Evolutionary conservation across 176 grass and related monocot species (phyloP), one percentile per base, ranked within the genome.

Genomic region (Musa beccarii): DNA sequence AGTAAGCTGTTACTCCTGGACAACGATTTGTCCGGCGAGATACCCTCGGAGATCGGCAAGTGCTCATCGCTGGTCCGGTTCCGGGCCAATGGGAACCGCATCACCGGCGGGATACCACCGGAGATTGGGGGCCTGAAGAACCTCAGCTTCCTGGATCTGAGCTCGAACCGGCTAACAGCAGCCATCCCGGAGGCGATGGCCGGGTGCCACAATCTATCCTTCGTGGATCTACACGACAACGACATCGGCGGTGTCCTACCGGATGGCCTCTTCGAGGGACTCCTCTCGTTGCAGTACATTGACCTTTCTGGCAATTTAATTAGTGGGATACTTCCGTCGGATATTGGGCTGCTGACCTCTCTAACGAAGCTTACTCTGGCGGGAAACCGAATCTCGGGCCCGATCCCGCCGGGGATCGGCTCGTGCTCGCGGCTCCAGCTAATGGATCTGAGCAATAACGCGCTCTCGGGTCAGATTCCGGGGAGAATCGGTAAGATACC

Each of bases 221-320:
- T 96, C 75, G 75, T 96, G 66, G 92, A 96, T 63, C 79, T 96
- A 25, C 89, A 91, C 75, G 85, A 80, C 78, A 96, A 96, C 21
- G 85, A 75, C 67, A 83, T 92, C 82, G 12, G 74, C 13, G 92
- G 92, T 10, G 85, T 75, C 54, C 68, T 96, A 8, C 89, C 87
- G 2, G 74, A 71, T 26, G 86, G 78, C 4, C 49, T 92, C n/a
- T 88, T 92, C 71, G 80, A 66, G 54, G 89, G 84, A 22, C 75
- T 89, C 74, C 54, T 72, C 0, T 86, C 81, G 22, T 73, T 96
- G 34, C 87, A 96, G 77, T 92, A 85, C 59, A 82, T 96, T 0
- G 92, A 96, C 80, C 81, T 96, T 75, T 96, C 92, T 3, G 79
- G 87, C 85, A 96, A 96, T 52, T 43, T 68, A 72, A 85, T 96